Base-by-base conservation (phyloP, 1,284 basidiomycete species). In the Lignosus rhinocerotis region DNA sequence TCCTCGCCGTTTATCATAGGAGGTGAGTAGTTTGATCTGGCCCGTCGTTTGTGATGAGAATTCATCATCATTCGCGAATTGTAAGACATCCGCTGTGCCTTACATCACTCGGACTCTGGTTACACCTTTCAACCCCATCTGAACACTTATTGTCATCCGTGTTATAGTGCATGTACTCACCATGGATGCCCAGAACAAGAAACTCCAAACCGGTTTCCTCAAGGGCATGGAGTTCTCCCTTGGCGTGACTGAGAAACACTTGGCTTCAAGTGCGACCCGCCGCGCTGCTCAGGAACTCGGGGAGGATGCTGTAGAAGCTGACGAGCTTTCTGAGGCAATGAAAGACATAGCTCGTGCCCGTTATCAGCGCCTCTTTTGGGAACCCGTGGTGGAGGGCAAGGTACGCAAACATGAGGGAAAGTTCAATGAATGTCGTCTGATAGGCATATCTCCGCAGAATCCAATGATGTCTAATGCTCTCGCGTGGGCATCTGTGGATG, bases 351-450 rank as follows among this genome's bases (percentile, higher is more conserved):
- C 81, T 38, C 81, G 86, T 33, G 80, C 84, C 60, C 81, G 87
- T 14, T 90, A 90, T 67, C 83, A 87, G 64, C 80, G 86, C 38
- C 73, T 84, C 52, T 90, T 88, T 71, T 92, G 88, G 87, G 89
- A 92, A 69, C 82, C 86, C 46, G 79, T 86, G 33, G 77, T 78
- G 12, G 89, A 91, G 65, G 81, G 80, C 61, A 72, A 81, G 70
- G 89, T 89, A 67, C 44, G 84, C 14, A 16, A 4, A 6, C n/a
- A 19, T 19, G n/a, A 19, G n/a, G 17, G 10, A 5, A 17, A 17
- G 10, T 43, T 1, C 6, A 6, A 17, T 17, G 19, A 11, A 43
- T 16, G 14, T 43, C 10, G 41, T 19, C 2, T 2, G 11, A 25
- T 16, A 14, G 25, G 25, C 25, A 11, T 6, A 1, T 19, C n/a